Conservation (phyloP, 2,329 filamentous ascomycete genomes). For the Aspergillus quadricinctus region DNA sequence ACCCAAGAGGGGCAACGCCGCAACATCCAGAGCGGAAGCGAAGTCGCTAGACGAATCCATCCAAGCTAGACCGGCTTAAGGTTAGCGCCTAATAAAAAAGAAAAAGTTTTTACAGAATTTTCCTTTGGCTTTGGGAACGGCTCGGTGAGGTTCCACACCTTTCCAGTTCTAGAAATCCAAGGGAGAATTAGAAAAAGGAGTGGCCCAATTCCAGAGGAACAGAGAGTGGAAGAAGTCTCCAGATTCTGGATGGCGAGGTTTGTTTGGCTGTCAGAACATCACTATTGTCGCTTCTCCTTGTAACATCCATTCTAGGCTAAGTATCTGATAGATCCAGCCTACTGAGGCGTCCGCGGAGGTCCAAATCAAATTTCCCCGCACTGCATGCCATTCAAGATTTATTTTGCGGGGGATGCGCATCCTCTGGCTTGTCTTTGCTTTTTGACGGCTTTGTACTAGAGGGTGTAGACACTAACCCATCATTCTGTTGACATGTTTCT, state of each 20-base stretch:
- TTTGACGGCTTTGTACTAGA: neutral
- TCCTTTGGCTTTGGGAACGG: constrained; percentile 1
- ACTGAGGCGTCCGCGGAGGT: neutral
- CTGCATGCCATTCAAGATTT: constrained; percentile 18
- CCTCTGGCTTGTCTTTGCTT: constrained; percentile 8
- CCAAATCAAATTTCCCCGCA: constrained; percentile 22
- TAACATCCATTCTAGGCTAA: neutral
- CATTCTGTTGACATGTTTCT: neutral
- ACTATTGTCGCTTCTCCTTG: neutral
- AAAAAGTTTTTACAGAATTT: constrained; percentile 7
- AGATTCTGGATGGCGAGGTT: neutral
- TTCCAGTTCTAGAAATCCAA: neutral
- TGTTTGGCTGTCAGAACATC: neutral
- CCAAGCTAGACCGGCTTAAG: constrained; percentile 4
- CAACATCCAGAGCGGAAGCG: constrained; percentile 3
- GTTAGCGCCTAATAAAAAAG: constrained; percentile 1
- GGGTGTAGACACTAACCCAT: neutral
- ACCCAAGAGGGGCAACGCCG: constrained; percentile 11
- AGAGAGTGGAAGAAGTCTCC: too few species aligned
- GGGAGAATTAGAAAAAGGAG: too few species aligned
- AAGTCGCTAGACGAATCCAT: constrained; percentile 9
- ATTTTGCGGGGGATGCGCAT: constrained; percentile 25
- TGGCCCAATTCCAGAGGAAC: too few species aligned
- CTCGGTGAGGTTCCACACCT: constrained; percentile 6
- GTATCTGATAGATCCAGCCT: too few species aligned